A percentile compares a stretch with the other conserved stretches of the same genome.
Evolutionary conservation across 139 green algal species (phyloP).

Genomic region (Chlorella sp.): DNA sequence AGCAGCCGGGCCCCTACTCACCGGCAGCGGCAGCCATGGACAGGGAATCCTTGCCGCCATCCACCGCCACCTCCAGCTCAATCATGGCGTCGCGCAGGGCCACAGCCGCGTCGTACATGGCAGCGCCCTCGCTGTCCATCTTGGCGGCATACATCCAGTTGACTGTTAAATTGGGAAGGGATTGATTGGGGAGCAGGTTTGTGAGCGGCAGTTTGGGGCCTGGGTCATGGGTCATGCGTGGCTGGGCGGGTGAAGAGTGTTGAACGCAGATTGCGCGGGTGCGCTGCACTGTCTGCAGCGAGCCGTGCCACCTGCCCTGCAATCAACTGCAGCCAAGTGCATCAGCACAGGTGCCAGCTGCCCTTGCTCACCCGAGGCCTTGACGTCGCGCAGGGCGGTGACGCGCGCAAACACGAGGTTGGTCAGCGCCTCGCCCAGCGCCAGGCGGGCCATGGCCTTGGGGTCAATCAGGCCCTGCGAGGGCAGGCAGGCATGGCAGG

Average conservation of each 20-base stretch:
- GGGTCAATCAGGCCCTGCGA: slow-evolving; percentile 93
- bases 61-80: slow-evolving; percentile 88
- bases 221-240: background rate
- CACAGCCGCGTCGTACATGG: slow-evolving; percentile 94
- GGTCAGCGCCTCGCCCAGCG: slow-evolving; percentile 94
- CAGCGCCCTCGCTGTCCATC: slow-evolving; percentile 92
- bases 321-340: no score
- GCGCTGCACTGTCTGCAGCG: no score
- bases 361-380: slow-evolving; percentile 58
- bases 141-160: slow-evolving; percentile 99
- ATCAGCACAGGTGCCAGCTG: no score
- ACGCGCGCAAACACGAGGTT: slow-evolving; percentile 91
- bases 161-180: slow-evolving; percentile 60
- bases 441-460: slow-evolving; percentile 92
- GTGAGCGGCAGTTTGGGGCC: background rate
- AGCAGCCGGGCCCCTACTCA: background rate
- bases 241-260: no score
- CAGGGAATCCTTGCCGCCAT: slow-evolving; percentile 98
- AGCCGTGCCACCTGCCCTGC: no score
- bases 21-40: slow-evolving; percentile 94
- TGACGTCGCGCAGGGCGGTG: slow-evolving; percentile 87
- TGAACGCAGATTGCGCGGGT: no score
- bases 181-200: no score
- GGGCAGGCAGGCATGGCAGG: background rate
- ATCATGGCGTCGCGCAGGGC: slow-evolving; percentile 80